Evolutionary conservation across 768 basidiomycete species (phyloP), one percentile per base, ranked within the genome.

Genomic region (Dacryopinax primogenitus): DNA sequence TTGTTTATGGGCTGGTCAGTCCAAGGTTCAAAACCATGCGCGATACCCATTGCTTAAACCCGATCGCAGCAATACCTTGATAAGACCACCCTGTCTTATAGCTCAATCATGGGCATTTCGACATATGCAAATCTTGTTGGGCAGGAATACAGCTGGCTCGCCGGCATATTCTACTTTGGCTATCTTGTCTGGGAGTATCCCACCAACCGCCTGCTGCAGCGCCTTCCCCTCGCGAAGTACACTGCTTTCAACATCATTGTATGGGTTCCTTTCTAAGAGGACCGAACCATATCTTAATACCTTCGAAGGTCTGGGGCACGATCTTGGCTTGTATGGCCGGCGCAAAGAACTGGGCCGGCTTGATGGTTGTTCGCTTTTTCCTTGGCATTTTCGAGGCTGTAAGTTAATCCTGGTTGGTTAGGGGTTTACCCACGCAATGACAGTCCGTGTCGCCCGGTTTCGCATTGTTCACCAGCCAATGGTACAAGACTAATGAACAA

Each of bases 221-320:
- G 78, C 1, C 70, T 82, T 16, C 81, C 80, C 2, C 72, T 83
- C 62, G 82, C 72, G n/a, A 82, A 81, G 71, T 81, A 79, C 65
- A 73, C 82, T 0, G 76, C 75, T 2, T 76, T 78, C 69, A 77
- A 78, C 73, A 79, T 66, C 7, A 78, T 71, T 16, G 36, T 58
- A 9, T 37, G 36, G 36, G 41, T 15, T 44, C 63, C 44, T 66
- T 65, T 66, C 68, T 51, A 51, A 66, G 1, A 41, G 30, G 63
- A 33, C 58, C 28, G 13, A 21, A 32, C 47, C 34, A 33, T 63
- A 35, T 61, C 63, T 3, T 47, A 0, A 2, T 21, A 45, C 78
- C 77, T 64, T 76, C 78, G 18, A 71, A 70, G 62, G 71, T 73
- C 0, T 79, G 81, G 81, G 81, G 81, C 16, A 74, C 74, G 11